A percentile compares a stretch with the other conserved stretches of the same genome.
Conservation (phyloP, 768 basidiomycete species). For the Hericium rajendrae region DNA sequence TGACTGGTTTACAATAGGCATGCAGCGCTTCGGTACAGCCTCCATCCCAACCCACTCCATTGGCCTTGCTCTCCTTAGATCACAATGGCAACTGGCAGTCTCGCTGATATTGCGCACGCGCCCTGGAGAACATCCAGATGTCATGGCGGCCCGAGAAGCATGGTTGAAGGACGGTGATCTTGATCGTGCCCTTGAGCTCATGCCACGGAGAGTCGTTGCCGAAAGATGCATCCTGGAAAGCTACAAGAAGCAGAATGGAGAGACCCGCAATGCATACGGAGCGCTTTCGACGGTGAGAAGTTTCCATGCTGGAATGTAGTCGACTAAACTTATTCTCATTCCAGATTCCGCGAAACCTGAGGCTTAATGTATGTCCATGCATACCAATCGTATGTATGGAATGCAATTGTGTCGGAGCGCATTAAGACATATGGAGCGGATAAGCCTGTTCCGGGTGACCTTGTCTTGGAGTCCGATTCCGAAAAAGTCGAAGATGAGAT, state of each 20-base stretch:
- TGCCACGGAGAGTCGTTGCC: slow-evolving; percentile 89
- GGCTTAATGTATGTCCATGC: slow-evolving; percentile 98
- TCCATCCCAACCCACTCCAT: slow-evolving; percentile 93
- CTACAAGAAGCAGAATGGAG: slow-evolving; percentile 71
- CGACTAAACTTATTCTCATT: too few relatives aligned
- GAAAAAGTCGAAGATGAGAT: slow-evolving; percentile 20
- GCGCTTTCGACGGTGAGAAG: slow-evolving; percentile 71
- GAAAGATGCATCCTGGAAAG: slow-evolving; percentile 89
- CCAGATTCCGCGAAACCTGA: slow-evolving; percentile 90
- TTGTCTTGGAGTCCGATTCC: slow-evolving; percentile 60
- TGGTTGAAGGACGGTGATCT: slow-evolving; percentile 82
- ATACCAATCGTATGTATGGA: slow-evolving; percentile 99
- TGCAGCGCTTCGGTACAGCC: slow-evolving; percentile 98
- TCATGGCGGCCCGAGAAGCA: slow-evolving; percentile 71
- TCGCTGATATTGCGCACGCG: slow-evolving; percentile 73
- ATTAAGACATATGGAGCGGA: slow-evolving; percentile 68
- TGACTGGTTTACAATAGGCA: slow-evolving; percentile 40
- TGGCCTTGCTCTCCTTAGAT: slow-evolving; percentile 80
- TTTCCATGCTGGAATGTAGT: background rate
- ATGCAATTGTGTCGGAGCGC: slow-evolving; percentile 91
- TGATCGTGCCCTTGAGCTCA: slow-evolving; percentile 69
- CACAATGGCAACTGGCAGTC: slow-evolving; percentile 85
- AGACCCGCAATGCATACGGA: slow-evolving; percentile 77
- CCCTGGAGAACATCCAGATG: slow-evolving; percentile 89
- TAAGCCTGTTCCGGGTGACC: slow-evolving; percentile 74